Base-by-base conservation (phyloP, 345 rosid genomes). In the Camelina hispida region DNA sequence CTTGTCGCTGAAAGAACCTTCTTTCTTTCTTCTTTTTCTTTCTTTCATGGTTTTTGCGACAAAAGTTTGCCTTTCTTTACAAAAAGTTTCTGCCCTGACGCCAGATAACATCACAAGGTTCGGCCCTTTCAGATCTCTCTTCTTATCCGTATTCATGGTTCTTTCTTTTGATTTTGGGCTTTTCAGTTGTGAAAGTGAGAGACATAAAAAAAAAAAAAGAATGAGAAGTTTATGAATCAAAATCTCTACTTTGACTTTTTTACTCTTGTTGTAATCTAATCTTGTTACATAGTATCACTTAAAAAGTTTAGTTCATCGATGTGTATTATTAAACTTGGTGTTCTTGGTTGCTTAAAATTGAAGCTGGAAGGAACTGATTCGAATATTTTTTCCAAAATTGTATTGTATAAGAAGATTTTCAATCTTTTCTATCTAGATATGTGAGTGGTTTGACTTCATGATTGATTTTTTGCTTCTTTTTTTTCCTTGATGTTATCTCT, bases 71-170 rank as follows among this genome's bases (percentile, higher is more conserved):
- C 51, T 75, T 67, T 34, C 37, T 8, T 68, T 44, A 34, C 47
- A 64, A 38, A 38, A 38, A 71, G 42, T 48, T 71, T 7, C 44
- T 23, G 17, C 15, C 56, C 51, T 68, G 57, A 44, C 72, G 38
- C 58, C 0, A 78, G 62, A 72, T 32, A 20, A 28, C 58, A 66
- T 34, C 63, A 43, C 0, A 78, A 78, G 81, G 81, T 78, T 72
- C 16, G 74, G 38, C 60, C 37, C 30, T 28, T 72, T 67, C 42
- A 54, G 54, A 72, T 78, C 78, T 72, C 52, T 78, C 20, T 52
- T 72, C 62, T 59, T 77, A 5, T 28, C 65, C 28, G 15, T 4
- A 25, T 64, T 55, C 22, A 16, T 52, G 20, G 35, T 2, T 40
- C 43, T 48, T 23, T 2, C 25, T 23, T 68, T 68, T 15, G 7